phyloP scores from a whole-genome alignment of 2,329 filamentous ascomycete genomes.

The Fusarium succisae region DNA sequence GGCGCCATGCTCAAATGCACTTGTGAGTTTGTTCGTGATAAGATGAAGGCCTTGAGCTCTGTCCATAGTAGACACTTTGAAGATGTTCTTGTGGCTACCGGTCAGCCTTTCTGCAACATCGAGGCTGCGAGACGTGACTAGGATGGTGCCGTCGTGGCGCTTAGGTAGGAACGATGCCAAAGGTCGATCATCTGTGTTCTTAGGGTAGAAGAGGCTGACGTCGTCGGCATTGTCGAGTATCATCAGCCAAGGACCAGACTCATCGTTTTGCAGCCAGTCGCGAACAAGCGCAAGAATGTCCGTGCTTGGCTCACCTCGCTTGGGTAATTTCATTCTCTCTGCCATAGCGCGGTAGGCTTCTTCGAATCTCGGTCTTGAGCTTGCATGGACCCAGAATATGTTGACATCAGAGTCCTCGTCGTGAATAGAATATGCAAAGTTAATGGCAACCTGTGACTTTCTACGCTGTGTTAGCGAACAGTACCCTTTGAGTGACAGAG shows the following conservation, averaged over 20 bases:
- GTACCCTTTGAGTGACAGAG: too few relatives aligned
- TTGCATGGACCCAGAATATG: slow-evolving; percentile 52
- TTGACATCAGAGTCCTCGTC: slow-evolving; percentile 40
- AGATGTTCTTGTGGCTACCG: slow-evolving; percentile 7
- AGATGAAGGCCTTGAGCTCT: slow-evolving; percentile 14
- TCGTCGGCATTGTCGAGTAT: slow-evolving; percentile 38
- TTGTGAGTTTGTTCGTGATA: slow-evolving; percentile 21
- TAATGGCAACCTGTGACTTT: slow-evolving; percentile 49
- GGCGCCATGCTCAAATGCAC: not conserved
- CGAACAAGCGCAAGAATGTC: slow-evolving; percentile 47
- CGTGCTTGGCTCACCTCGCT: slow-evolving; percentile 42
- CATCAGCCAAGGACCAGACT: slow-evolving; percentile 36
- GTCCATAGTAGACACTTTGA: slow-evolving; percentile 19
- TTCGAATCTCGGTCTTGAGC: slow-evolving; percentile 47
- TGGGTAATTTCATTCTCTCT: slow-evolving; percentile 42
- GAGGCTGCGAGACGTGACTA: slow-evolving; percentile 30
- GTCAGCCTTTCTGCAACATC: slow-evolving; percentile 21
- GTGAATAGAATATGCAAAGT: slow-evolving; percentile 47
- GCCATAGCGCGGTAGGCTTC: slow-evolving; percentile 49
- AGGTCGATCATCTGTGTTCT: not conserved
- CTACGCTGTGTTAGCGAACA: too few relatives aligned
- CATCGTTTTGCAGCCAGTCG: slow-evolving; percentile 41
- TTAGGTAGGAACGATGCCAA: slow-evolving; percentile 23
- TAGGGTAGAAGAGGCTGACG: slow-evolving; percentile 3
- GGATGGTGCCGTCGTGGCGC: not conserved